Base-by-base conservation (phyloP, 441 rosid species). In the Erysimum pusillum region DNA sequence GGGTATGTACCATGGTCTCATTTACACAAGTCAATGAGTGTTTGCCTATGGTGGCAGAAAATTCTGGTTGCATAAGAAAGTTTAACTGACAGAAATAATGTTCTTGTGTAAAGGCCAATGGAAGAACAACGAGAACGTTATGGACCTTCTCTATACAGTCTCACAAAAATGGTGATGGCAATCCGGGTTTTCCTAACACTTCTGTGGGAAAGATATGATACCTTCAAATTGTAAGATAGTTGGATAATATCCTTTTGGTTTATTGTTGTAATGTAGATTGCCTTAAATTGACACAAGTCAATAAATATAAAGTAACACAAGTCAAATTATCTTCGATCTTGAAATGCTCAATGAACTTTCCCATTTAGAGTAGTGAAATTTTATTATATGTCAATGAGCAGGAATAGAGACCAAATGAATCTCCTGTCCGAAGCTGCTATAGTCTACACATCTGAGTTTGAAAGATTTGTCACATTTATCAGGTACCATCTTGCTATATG, bases 71-170 rank as follows among this genome's bases (percentile, higher is more conserved):
- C 60, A 11, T 78, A 49, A 12, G 38, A 52, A 67, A 60, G 44
- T 66, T 45, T 57, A 44, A 69, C 73, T 71, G 58, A 81, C 9
- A 70, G 13, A 66, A 39, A 53, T 53, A 10, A 28, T 77, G 17
- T 72, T 84, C 41, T 76, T 32, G 31, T 79, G 52, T 70, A 56
- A 76, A 95, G 99, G 86, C 99, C 99, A 68, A 95, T 95, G 99
- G 99, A 95, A 89, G 99, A 90, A 87, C 99, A 95, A 70, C 85
- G 98, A 28, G 89, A 90, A 46, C 93, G 98, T 60, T 95, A 95
- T 86, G 99, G 99, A 76, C 94, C 98, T n/a, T 87, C 96, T 80
- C 77, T 95, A 74, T 93, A 95, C 80, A 84, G 83, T 82, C 97
- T 95, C 53, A 95, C 99, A 15, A 70, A 78, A 41, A 85, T 89